Evolutionary conservation across 2,329 filamentous ascomycete genomes (phyloP), one percentile per base, ranked within the genome.

Genomic region (Chaetothyriales sp.): DNA sequence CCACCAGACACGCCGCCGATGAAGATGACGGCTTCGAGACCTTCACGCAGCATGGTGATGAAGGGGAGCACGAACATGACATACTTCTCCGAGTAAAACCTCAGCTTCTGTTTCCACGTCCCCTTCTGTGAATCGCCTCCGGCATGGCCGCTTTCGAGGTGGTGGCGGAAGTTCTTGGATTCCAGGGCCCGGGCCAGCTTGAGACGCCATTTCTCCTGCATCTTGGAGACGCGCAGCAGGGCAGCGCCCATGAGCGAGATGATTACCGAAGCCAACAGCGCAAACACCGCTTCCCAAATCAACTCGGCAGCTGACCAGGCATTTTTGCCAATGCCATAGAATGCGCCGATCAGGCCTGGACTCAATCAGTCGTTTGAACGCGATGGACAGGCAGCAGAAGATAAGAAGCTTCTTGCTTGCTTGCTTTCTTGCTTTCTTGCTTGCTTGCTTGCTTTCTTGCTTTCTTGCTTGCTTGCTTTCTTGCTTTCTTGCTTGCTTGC

Each of bases 11-110:
- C 87, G 18, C 87, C 88, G 15, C 85, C 86, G 49, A 93, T 80
- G 65, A 93, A 94, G 20, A 94, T 77, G 36, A 94, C 82, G 0
- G 84, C 86, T 65, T 95, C 88, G 26, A 94, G 77, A 2, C 87
- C 88, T 65, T 94, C 87, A 36, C 88, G 75, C 12, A 94, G 69
- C n/a, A 92, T 83, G 0, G 87, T 94, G 63, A 94, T 75, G 66
- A 94, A 93, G 1, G 88, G 88, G 50, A 94, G 71, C 45, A 86
- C 67, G 64, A 93, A 92, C 83, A 94, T 86, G 62, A 81, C 79
- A 63, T 94, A 92, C 65, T 84, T 87, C 65, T 89, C 82, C 18
- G 73, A 67, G 69, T 78, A 84, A 50, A 18, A 22, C 36, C 43
- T 53, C 8, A 47, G 9, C 43, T 43, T 44, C 4, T 51, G 15